Percentiles rank a stretch among this genome's conserved stretches.
Conservation (phyloP, 805 yeast species). For the Metschnikowia kunwiensis region DNA sequence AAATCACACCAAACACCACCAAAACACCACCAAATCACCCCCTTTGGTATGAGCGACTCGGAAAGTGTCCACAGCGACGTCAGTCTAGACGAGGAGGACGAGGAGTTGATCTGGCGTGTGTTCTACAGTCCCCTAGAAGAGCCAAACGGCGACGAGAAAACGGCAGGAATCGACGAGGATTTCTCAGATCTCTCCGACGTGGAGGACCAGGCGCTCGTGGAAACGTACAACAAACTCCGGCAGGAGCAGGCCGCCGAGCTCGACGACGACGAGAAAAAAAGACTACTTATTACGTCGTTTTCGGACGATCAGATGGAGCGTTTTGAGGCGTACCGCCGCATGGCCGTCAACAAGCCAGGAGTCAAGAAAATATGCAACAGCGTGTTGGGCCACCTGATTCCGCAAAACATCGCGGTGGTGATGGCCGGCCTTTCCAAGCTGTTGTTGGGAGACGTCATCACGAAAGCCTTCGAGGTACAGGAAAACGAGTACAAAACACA, state of each 20-base stretch:
- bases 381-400: conserved; percentile 74
- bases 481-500: conserved; percentile 47
- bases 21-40: neutral
- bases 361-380: conserved; percentile 78
- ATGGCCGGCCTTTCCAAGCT: conserved; percentile 85
- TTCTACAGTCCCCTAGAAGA: conserved; percentile 30
- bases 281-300: conserved; percentile 66
- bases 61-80: conserved; percentile 31
- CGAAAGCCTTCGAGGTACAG: conserved; percentile 73
- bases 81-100: conserved; percentile 44
- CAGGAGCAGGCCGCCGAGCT: conserved; percentile 20
- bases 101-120: conserved; percentile 43
- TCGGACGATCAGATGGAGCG: conserved; percentile 81
- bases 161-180: conserved; percentile 24
- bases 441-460: conserved; percentile 86
- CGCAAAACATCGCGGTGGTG: conserved; percentile 75
- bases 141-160: conserved; percentile 9
- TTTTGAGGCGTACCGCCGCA: conserved; percentile 82
- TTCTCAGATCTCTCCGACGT: conserved; percentile 33
- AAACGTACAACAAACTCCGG: conserved; percentile 28
- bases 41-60: conserved; percentile 19
- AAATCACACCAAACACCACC: neutral
- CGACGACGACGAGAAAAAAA: conserved; percentile 53
- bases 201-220: conserved; percentile 33
- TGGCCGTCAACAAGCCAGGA: conserved; percentile 58